Evolutionary conservation across 73 alveolate genomes (phyloP).

Genomic region (Tetrahymena thermophila): DNA sequence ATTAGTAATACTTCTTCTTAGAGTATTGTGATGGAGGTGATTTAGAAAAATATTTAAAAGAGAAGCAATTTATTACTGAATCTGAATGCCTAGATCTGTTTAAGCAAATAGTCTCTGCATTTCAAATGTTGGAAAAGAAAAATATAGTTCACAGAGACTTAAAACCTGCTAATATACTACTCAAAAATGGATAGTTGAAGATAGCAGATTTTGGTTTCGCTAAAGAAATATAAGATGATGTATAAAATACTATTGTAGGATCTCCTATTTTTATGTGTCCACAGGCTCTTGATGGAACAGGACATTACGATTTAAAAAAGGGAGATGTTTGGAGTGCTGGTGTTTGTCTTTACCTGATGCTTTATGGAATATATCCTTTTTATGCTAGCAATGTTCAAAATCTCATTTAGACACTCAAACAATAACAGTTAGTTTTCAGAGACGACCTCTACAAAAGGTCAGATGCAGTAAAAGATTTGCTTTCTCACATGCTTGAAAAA

Average conservation of each 20-base stretch:
- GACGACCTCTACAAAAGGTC: background rate
- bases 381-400: conserved; percentile 18
- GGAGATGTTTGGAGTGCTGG: conserved; percentile 55
- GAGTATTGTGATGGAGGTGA: conserved; percentile 42
- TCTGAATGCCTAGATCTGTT: background rate
- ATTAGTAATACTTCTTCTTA: conserved; percentile 13
- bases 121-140: conserved; percentile 11
- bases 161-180: conserved; percentile 35
- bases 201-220: conserved; percentile 47
- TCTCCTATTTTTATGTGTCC: background rate
- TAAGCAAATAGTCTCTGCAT: conserved; percentile 10
- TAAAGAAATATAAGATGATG: background rate
- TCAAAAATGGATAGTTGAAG: conserved; percentile 14
- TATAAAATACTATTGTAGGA: background rate
- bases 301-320: background rate
- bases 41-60: background rate
- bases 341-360: conserved; percentile 36
- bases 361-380: conserved; percentile 35
- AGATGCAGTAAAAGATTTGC: background rate
- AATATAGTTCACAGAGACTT: conserved; percentile 42
- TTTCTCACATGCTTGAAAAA: background rate
- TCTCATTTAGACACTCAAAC: background rate
- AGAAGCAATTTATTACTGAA: conserved; percentile 1
- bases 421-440: background rate
- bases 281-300: background rate